Percentiles rank a stretch among this genome's conserved stretches.
These are phyloP conservation scores for Debaryomyces psychrophilus DNA, from an alignment of 1,139 yeast genomes.

Conservation along the genomic window DNA sequence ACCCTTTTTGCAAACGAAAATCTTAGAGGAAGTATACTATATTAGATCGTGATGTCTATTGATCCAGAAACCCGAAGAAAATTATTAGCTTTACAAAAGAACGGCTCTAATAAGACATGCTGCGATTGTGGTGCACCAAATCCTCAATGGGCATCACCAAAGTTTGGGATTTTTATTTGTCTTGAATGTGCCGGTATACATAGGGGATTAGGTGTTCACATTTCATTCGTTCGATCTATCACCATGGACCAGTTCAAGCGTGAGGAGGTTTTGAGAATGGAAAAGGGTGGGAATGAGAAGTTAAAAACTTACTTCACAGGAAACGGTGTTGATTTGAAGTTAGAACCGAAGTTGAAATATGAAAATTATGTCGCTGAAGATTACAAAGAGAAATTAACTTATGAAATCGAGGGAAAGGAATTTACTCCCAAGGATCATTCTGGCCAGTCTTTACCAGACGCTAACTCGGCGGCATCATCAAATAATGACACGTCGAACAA, in stretches of 20 bases:
- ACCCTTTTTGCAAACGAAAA: background rate
- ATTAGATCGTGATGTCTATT: conserved; percentile 56
- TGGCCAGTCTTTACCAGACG: conserved; percentile 48
- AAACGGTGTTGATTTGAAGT: conserved; percentile 69
- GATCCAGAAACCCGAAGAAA: conserved; percentile 90
- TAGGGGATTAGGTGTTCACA: conserved; percentile 94
- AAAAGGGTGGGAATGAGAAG: conserved; percentile 87
- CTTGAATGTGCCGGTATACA: conserved; percentile 97
- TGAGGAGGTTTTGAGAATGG: conserved; percentile 89
- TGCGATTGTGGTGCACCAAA: conserved; percentile 94
- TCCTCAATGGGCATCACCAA: conserved; percentile 99
- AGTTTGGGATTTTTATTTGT: conserved; percentile 94
- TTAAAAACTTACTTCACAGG: conserved; percentile 67
- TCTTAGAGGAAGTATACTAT: background rate
- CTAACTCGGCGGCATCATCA: background rate
- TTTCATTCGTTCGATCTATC: conserved; percentile 93
- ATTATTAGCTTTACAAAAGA: conserved; percentile 75
- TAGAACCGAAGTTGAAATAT: conserved; percentile 75
- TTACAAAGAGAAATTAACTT: conserved; percentile 79
- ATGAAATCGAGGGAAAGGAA: conserved; percentile 72
- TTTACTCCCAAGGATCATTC: conserved; percentile 70
- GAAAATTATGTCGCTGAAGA: conserved; percentile 93
- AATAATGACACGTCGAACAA: conserved; percentile 17
- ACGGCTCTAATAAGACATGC: conserved; percentile 84
- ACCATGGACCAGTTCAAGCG: conserved; percentile 98